A percentile compares a stretch with the other conserved stretches of the same genome.
Evolutionary conservation across 2,329 filamentous ascomycete genomes (phyloP).

Genomic region (Bretziella fagacearum): DNA sequence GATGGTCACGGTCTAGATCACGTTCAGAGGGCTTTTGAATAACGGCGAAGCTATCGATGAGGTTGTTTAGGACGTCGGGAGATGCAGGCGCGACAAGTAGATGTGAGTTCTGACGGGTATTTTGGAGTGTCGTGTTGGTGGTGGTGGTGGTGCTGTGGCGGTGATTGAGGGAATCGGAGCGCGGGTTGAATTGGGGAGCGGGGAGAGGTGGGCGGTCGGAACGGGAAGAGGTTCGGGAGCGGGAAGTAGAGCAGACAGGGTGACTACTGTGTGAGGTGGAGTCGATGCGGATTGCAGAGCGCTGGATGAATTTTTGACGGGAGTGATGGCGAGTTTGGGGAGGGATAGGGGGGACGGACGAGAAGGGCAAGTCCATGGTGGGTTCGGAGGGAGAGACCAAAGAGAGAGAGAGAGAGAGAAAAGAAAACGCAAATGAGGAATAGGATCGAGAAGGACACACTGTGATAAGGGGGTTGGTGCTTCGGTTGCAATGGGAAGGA

Average conservation of each 20-base stretch:
- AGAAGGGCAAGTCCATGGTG: constrained; percentile 15
- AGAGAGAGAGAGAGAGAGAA: too few species aligned
- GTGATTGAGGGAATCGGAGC: neutral
- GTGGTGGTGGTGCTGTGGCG: neutral
- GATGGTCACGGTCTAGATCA: neutral
- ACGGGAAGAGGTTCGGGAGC: neutral
- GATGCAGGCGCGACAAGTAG: constrained; percentile 9
- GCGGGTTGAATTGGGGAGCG: neutral
- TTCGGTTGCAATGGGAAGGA: too few species aligned
- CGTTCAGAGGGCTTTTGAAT: constrained; percentile 10
- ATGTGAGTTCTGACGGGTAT: neutral
- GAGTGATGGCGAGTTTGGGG: constrained; percentile 15
- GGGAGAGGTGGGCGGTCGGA: neutral
- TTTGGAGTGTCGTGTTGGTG: neutral
- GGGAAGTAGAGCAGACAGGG: neutral
- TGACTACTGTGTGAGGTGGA: constrained; percentile 4
- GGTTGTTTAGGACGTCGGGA: constrained; percentile 12
- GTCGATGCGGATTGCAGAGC: constrained; percentile 10
- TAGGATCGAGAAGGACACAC: too few species aligned
- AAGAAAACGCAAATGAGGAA: too few species aligned
- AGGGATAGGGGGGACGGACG: constrained; percentile 16
- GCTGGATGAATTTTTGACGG: constrained; percentile 15
- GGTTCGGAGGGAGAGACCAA: too few species aligned
- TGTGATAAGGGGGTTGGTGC: too few species aligned
- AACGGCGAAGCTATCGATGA: constrained; percentile 14